Evolutionary conservation across 306 rosid species (phyloP).

Genomic region (Cicer pinnatifidum): DNA sequence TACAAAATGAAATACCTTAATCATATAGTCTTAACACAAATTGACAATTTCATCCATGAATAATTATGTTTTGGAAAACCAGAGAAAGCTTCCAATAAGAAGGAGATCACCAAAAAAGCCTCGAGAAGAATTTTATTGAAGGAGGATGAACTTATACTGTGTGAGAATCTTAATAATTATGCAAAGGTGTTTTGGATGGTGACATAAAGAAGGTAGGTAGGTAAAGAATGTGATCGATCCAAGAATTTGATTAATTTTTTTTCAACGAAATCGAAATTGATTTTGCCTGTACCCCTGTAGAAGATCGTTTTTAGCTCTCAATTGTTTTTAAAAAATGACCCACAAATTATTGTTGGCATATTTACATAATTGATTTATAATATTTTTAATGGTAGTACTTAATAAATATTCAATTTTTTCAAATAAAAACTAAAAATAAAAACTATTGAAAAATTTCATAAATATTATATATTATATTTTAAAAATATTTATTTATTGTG

Average conservation of each 20-base stretch:
- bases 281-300: conserved; percentile 44
- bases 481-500: too few relatives aligned
- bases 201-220: conserved; percentile 57
- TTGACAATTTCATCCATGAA: conserved; percentile 28
- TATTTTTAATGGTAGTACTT: too few relatives aligned
- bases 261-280: conserved; percentile 36
- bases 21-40: neutral
- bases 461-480: too few relatives aligned
- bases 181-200: conserved; percentile 45
- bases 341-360: too few relatives aligned
- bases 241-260: conserved; percentile 41
- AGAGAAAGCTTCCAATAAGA: conserved; percentile 20
- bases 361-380: too few relatives aligned
- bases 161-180: conserved; percentile 42
- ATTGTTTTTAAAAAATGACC: too few relatives aligned
- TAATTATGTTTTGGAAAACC: conserved; percentile 51
- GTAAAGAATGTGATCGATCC: conserved; percentile 52
- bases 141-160: conserved; percentile 48
- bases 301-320: neutral
- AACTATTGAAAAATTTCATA: too few relatives aligned
- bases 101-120: conserved; percentile 52
- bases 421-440: too few relatives aligned
- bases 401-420: too few relatives aligned
- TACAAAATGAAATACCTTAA: neutral
- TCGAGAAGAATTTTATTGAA: conserved; percentile 61